Evolutionary conservation across 306 rosid genomes (phyloP).

Genomic region (Vachellia collinsii): DNA sequence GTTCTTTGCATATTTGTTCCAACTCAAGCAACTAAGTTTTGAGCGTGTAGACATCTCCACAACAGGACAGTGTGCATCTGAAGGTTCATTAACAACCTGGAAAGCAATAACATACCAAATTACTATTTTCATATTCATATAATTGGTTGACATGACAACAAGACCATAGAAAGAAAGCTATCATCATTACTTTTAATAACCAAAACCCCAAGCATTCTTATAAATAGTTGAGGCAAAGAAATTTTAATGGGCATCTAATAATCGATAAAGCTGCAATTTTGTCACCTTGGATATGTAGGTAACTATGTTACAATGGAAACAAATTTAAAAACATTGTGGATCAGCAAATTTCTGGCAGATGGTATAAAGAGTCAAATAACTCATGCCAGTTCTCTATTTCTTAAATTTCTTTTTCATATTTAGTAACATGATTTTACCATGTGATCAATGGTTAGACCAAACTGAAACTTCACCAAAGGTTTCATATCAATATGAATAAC

Average conservation of each 20-base stretch:
- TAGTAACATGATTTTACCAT: neutral
- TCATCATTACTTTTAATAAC: conserved; percentile 7
- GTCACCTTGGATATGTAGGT: neutral
- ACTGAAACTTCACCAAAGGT: conserved; percentile 17
- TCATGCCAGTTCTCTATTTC: neutral
- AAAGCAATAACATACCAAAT: conserved; percentile 39
- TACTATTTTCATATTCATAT: conserved; percentile 13
- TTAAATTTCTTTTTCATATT: neutral
- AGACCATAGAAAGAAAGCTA: conserved; percentile 6
- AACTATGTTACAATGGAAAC: neutral
- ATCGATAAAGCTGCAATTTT: neutral
- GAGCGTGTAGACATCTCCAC: conserved; percentile 98
- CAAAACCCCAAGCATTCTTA: neutral
- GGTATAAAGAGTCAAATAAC: neutral
- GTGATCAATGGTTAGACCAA: conserved; percentile 15
- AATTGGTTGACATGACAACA: conserved; percentile 20
- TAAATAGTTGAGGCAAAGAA: neutral
- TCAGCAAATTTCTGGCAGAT: conserved; percentile 20
- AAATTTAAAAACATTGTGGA: conserved; percentile 6
- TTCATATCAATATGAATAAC: conserved; percentile 14
- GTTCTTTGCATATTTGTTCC: conserved; percentile 89
- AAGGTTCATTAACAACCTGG: conserved; percentile 90
- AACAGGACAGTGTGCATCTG: conserved; percentile 85
- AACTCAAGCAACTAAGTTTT: conserved; percentile 98
- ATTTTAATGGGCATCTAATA: neutral